Base-by-base conservation (phyloP, 2,329 filamentous ascomycete genomes). In the Setomelanomma holmii region DNA sequence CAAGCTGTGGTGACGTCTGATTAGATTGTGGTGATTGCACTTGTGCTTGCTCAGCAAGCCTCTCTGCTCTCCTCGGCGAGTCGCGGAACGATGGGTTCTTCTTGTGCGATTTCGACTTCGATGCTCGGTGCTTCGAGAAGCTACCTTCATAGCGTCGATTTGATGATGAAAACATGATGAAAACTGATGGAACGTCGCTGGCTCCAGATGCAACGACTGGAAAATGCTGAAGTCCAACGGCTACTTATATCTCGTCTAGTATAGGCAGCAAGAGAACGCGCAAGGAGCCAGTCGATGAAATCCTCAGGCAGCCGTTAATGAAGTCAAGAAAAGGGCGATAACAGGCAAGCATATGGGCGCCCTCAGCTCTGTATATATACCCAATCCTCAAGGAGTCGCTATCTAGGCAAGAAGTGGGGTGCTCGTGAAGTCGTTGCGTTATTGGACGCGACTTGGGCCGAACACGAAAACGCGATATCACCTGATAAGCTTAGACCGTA, bases 51-150 rank as follows among this genome's bases (percentile, higher is more conserved):
- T 73, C 68, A 59, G 63, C 71, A 12, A 74, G 58, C 49, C 61
- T 71, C 55, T 75, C 72, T 27, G 69, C 66, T 51, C 64, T 73
- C 42, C 69, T 58, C 20, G 69, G 57, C 39, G 70, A 69, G 51
- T 74, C 66, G 42, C 60, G 70, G 61, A 76, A 71, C 8, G 73
- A 76, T 27, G 68, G 63, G 33, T 73, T 72, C 60, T 68, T 72
- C 62, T 72, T 75, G 57, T 66, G 56, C 6, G 72, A 69, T 54
- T 72, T 74, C 7, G 71, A 71, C 53, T 75, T 75, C 66, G 64
- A 69, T 48, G 72, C 68, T 52, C 73, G 68, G 57, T 74, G 67
- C 61, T 75, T 74, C 21, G 73, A 75, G 58, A 76, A 70, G 64
- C 70, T 75, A 23, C 68, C 68, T 45, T 60, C 65, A 45, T 68